Conservation (phyloP, 257 asterid species). For the Solanum neorickii region DNA sequence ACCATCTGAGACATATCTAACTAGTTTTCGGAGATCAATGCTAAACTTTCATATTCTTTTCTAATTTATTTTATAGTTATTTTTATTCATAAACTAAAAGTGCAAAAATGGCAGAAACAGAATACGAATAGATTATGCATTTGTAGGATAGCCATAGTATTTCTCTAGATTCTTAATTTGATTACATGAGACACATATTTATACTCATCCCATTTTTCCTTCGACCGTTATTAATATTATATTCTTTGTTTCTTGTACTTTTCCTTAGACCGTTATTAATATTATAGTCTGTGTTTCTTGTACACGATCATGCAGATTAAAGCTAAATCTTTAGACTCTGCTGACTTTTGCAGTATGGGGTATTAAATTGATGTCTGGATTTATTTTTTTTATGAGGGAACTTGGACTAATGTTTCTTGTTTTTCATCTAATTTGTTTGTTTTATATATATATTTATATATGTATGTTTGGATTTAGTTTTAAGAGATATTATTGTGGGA, state of each 20-base stretch:
- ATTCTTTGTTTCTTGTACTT: too few species aligned
- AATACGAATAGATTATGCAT: background rate
- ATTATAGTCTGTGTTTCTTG: background rate
- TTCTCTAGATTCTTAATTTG: background rate
- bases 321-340: background rate
- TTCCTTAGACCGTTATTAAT: too few species aligned
- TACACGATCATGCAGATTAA: background rate
- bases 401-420: background rate
- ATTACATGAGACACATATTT: background rate
- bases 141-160: background rate
- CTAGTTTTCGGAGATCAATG: background rate
- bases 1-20: background rate
- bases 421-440: background rate
- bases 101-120: background rate
- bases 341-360: background rate
- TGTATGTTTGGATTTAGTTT: background rate
- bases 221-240: background rate
- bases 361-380: background rate
- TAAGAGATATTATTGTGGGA: background rate
- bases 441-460: background rate
- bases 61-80: background rate
- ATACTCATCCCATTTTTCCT: background rate
- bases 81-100: background rate
- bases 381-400: background rate
- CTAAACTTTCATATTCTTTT: background rate